phyloP scores from a whole-genome alignment of 2,329 filamentous ascomycete species.

The Rhynchosporium graminicola region DNA sequence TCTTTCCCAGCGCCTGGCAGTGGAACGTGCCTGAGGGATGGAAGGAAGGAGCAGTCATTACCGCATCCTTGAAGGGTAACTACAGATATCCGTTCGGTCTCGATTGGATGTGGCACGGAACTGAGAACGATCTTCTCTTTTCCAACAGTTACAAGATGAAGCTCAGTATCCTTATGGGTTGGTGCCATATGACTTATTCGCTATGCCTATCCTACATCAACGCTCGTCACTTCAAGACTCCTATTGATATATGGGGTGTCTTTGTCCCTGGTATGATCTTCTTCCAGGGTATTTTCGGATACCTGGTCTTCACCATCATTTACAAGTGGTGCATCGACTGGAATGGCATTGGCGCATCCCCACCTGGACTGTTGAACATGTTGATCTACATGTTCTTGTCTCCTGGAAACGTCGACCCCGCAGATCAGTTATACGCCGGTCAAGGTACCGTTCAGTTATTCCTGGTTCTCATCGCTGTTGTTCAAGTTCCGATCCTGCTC shows the following conservation, averaged over 20 bases:
- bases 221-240: constrained; percentile 89
- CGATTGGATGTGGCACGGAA: constrained; percentile 95
- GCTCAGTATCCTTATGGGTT: constrained; percentile 95
- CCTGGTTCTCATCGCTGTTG: constrained; percentile 77
- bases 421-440: constrained; percentile 72
- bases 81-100: constrained; percentile 95
- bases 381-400: constrained; percentile 99
- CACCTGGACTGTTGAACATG: constrained; percentile 95
- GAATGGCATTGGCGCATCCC: constrained; percentile 61
- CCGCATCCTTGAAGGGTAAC: constrained; percentile 63
- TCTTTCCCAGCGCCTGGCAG: constrained; percentile 89
- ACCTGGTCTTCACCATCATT: constrained; percentile 88
- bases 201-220: constrained; percentile 92
- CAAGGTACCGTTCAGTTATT: constrained; percentile 76
- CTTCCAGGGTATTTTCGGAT: constrained; percentile 98
- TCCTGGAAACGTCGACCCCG: constrained; percentile 66
- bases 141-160: constrained; percentile 99
- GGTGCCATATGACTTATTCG: constrained; percentile 98
- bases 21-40: constrained; percentile 65
- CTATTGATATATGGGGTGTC: constrained; percentile 95
- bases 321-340: constrained; percentile 98
- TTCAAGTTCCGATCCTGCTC: constrained; percentile 86
- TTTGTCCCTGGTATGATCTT: constrained; percentile 99
- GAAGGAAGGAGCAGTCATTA: constrained; percentile 62
- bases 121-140: constrained; percentile 93